A percentile compares a stretch with the other conserved stretches of the same genome.
Conservation (phyloP, 352 stramenopile genomes). For the Pythium apleroticum region DNA sequence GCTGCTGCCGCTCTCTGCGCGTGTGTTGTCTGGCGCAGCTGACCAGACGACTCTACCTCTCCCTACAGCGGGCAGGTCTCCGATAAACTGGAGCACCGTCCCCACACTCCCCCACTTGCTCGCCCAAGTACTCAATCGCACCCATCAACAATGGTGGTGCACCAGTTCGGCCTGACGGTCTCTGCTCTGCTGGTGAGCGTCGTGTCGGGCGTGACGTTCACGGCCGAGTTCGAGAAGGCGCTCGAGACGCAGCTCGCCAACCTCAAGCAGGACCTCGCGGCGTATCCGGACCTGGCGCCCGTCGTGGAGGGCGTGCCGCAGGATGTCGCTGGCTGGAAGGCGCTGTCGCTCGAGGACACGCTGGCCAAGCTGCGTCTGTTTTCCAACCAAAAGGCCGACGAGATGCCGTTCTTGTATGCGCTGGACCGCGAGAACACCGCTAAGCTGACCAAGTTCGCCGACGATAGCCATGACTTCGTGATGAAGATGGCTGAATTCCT, state of each 20-base stretch:
- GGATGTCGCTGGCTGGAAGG: conserved; percentile 19
- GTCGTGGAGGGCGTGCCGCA: conserved; percentile 12
- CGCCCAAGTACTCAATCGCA: neutral
- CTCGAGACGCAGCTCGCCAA: conserved; percentile 10
- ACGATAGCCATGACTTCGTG: conserved; percentile 11
- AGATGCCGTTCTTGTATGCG: conserved; percentile 16
- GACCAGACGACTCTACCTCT: neutral
- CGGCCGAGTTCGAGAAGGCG: conserved; percentile 17
- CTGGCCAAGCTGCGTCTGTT: conserved; percentile 16
- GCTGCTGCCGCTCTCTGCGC: neutral
- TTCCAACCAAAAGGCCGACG: conserved; percentile 19
- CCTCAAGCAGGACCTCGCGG: conserved; percentile 12
- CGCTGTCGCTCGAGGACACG: conserved; percentile 9
- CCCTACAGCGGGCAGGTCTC: neutral
- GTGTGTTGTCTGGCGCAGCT: neutral
- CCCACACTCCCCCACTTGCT: neutral
- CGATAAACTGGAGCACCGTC: neutral
- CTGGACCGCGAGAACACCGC: conserved; percentile 3
- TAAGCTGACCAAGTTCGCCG: conserved; percentile 18
- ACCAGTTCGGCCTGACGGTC: neutral
- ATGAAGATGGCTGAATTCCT: neutral
- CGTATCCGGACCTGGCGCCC: conserved; percentile 11
- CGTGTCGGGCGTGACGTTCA: conserved; percentile 20
- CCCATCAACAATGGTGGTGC: neutral
- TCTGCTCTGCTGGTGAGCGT: neutral